phyloP scores from a whole-genome alignment of 768 basidiomycete species.

The Leccinum fibrillosum region DNA sequence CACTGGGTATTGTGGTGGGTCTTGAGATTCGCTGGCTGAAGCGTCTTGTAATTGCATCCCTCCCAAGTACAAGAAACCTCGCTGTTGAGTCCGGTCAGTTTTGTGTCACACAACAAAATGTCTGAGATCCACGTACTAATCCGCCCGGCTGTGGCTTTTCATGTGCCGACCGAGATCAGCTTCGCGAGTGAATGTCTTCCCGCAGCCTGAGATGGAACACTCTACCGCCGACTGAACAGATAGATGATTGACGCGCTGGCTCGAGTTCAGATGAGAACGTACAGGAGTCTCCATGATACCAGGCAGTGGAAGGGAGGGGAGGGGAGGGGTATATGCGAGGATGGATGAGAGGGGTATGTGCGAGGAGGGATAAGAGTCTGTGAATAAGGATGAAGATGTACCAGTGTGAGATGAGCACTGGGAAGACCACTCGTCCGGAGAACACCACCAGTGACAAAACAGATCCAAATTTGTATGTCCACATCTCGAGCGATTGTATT shows the following conservation, averaged over 20 bases:
- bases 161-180: conserved; percentile 30
- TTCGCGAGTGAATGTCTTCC: conserved; percentile 14
- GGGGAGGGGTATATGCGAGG: too few relatives aligned
- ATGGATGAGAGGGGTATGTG: too few relatives aligned
- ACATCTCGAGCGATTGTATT: conserved; percentile 27
- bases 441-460: background rate
- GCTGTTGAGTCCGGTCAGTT: conserved; percentile 13
- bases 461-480: conserved; percentile 19
- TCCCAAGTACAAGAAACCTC: conserved; percentile 19
- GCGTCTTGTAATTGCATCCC: conserved; percentile 18
- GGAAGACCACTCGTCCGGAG: background rate
- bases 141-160: conserved; percentile 19
- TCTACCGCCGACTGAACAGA: background rate
- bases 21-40: conserved; percentile 26
- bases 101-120: background rate
- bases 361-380: too few relatives aligned
- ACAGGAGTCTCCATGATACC: background rate
- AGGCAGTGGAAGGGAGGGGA: background rate
- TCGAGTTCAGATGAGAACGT: background rate
- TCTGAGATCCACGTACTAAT: conserved; percentile 16
- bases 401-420: background rate
- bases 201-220: conserved; percentile 14
- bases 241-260: background rate
- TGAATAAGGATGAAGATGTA: too few relatives aligned
- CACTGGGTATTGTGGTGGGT: conserved; percentile 31